These are phyloP conservation scores for Jamesozyma rosinii DNA, from an alignment of 805 yeast species.

Conservation along the genomic window DNA sequence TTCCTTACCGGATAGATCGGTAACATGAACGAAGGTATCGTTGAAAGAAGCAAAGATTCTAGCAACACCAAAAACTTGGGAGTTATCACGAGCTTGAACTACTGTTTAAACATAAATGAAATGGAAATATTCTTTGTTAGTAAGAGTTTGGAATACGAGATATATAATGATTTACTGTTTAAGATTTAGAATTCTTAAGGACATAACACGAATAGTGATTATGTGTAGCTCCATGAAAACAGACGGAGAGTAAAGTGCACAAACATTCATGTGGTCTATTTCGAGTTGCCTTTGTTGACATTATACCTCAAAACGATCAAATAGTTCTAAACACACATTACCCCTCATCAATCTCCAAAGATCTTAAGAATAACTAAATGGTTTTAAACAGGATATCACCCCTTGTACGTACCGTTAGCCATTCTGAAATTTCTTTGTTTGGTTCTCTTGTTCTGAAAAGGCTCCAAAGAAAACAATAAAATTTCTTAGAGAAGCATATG, in stretches of 20 bases:
- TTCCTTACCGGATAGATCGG: conserved; percentile 99
- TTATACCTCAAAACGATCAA: neutral
- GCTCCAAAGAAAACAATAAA: too few species aligned
- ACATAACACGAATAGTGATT: neutral
- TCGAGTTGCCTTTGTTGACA: neutral
- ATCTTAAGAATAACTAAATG: conserved; percentile 28
- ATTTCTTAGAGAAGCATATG: too few species aligned
- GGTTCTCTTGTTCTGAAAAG: too few species aligned
- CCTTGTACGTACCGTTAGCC: conserved; percentile 34
- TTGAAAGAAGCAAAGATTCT: conserved; percentile 99
- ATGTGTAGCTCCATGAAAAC: neutral
- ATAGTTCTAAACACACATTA: neutral
- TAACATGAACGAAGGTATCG: conserved; percentile 99
- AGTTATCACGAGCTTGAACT: conserved; percentile 83
- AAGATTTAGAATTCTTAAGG: conserved; percentile 3
- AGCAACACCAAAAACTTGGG: conserved; percentile 99
- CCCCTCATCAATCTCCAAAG: neutral
- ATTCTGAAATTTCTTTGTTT: conserved; percentile 22
- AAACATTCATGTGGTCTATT: too few species aligned
- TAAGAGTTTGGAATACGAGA: neutral
- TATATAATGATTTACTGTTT: conserved; percentile 4
- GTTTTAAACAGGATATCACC: conserved; percentile 35
- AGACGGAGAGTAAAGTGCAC: neutral
- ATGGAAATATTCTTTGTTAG: neutral
- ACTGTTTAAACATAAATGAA: conserved; percentile 4